Base-by-base conservation (phyloP, 352 stramenopile species). In the Phytophthora nicotianae region DNA sequence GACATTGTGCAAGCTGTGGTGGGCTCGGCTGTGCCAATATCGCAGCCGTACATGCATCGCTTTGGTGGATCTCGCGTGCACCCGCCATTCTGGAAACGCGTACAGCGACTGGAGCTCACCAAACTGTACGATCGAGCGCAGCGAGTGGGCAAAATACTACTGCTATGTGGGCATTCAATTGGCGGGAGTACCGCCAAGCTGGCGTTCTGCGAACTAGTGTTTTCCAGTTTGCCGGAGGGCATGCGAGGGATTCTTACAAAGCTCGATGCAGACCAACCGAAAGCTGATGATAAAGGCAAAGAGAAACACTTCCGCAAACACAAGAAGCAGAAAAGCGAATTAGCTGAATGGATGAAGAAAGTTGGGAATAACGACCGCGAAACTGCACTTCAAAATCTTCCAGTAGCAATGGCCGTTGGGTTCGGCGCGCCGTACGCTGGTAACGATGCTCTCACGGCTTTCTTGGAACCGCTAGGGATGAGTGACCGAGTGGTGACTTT, bases 131-230 rank as follows among this genome's bases (percentile, higher is more conserved):
- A 57, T 24, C 66, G 77, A 19, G 73, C 78, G 2, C 69, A 71
- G 2, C 58, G 66, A 19, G 26, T 50, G 1, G 62, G 75, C 20
- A 94, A 94, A 72, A 77, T 75, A 35, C 68, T 94, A 42, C 40
- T 94, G 29, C 62, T 94, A 0, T 90, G 83, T 41, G 86, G 86
- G 14, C 86, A 94, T 42, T 92, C 86, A 20, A 90, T 91, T 32
- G 79, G 74, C 9, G 86, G 86, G 4, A 91, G 86, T 63, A 89
- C 91, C 40, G 86, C 86, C 10, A 86, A 94, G 32, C 32, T 94
- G 23, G 81, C 66, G 10, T 66, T 92, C 5, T 89, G 83, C 32
- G 79, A 91, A 32, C 67, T 92, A n/a, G 67, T 91, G 23, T 90
- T 83, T 38, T 72, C 86, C 50, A 50, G 72, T 27, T 73, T 92